Base-by-base conservation (phyloP, 148 eudicot species). In the Spergularia marina region DNA sequence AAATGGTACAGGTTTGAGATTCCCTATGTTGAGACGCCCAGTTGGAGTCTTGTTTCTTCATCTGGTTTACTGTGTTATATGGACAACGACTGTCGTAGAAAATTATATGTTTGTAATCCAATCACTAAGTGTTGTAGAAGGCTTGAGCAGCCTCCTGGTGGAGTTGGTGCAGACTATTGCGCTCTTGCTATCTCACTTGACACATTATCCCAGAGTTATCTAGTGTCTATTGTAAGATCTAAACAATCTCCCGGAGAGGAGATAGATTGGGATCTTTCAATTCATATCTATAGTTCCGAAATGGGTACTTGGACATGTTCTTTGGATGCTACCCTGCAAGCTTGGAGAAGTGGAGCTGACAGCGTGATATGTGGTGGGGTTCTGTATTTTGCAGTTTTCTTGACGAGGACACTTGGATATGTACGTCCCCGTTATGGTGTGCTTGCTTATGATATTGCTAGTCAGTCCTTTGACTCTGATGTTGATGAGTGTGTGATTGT, bases 61-160 rank as follows among this genome's bases (percentile, higher is more conserved):
- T 73, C 79, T 71, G 89, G 89, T 52, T 77, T 86, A 36, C 61
- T 82, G 4, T 86, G 89, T 71, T 70, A 75, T 56, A 82, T 81
- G 84, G 76, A 82, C 59, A 76, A 76, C 23, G 77, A 54, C 41
- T 67, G 68, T 58, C 74, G 47, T 53, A 76, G 52, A 49, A 74
- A 78, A 12, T 21, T 86, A 9, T 74, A 70, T 67, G 79, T 86
- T 30, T 84, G 84, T 58, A 86, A 82, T 76, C 89, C 87, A 10
- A 39, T 86, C n/a, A 80, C 79, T 9, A 70, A 63, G 54, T 5
- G 17, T n/a, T 74, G 63, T 74, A 74, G 65, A 54, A 82, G 49
- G 68, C 76, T 88, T 15, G 66, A 56, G 17, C 76, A 63, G 53
- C 86, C 82, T 58, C 76, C 75, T 2, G 78, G 83, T 54, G 51